These are phyloP conservation scores for Flaveria ramosissima DNA, from an alignment of 129 eudicot genomes.

Conservation along the genomic window DNA sequence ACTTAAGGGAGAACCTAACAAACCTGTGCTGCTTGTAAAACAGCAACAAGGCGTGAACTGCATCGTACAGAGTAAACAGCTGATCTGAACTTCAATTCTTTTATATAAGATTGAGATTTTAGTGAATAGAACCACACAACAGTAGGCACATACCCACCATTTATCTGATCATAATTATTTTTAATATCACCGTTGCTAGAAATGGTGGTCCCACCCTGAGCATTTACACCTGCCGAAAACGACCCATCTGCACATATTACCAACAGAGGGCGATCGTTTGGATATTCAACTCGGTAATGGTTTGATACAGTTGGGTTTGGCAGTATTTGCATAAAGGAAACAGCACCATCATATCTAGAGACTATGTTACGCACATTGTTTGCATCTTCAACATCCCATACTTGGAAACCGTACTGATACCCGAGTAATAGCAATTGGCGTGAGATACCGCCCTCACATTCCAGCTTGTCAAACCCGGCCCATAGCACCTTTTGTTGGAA, in stretches of 20 bases:
- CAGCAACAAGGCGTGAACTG: constrained; percentile 77
- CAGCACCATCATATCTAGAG: constrained; percentile 79
- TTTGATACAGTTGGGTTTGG: constrained; percentile 57
- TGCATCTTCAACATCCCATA: constrained; percentile 92
- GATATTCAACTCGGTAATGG: constrained; percentile 51
- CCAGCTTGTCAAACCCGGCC: constrained; percentile 92
- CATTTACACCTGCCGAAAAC: constrained; percentile 54
- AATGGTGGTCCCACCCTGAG: constrained; percentile 38
- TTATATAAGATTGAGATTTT: constrained; percentile 68
- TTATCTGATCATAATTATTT: constrained; percentile 43
- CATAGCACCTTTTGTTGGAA: constrained; percentile 58
- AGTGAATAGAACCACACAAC: constrained; percentile 86
- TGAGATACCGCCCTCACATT: constrained; percentile 51
- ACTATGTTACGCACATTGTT: constrained; percentile 71
- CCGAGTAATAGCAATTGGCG: constrained; percentile 76
- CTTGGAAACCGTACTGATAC: constrained; percentile 80
- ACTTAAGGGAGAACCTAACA: constrained; percentile 16
- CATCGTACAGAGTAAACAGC: constrained; percentile 77
- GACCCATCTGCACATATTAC: constrained; percentile 76
- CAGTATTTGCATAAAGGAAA: constrained; percentile 72
- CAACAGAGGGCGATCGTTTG: constrained; percentile 64
- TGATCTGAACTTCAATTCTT: constrained; percentile 71
- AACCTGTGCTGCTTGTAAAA: constrained; percentile 88
- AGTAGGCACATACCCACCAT: constrained; percentile 55
- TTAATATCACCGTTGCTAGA: constrained; percentile 43